Evolutionary conservation across 352 stramenopile species (phyloP).

Genomic region (Phytophthora europaea): DNA sequence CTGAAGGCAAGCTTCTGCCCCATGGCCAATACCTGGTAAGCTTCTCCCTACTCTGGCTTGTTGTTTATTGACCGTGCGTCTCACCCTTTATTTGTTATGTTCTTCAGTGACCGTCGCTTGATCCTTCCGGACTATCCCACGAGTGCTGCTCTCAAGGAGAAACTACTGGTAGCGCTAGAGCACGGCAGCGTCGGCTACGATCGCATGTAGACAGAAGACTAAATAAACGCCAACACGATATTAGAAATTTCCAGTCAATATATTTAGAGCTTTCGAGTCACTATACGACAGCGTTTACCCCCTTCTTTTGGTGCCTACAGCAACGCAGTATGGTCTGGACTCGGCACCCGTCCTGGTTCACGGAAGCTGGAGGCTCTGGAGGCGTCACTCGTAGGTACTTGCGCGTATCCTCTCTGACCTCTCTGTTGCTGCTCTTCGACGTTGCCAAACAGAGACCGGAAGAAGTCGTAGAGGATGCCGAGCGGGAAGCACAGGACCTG

Average conservation of each 20-base stretch:
- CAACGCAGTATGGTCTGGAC: slow-evolving; percentile 54
- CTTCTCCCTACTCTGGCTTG: not conserved
- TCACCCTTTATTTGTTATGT: slow-evolving; percentile 18
- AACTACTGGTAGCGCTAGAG: slow-evolving; percentile 67
- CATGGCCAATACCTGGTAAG: slow-evolving; percentile 83
- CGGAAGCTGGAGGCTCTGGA: slow-evolving; percentile 51
- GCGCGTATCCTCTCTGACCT: slow-evolving; percentile 57
- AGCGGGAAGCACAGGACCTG: slow-evolving; percentile 78
- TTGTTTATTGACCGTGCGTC: slow-evolving; percentile 2
- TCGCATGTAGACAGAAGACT: slow-evolving; percentile 61
- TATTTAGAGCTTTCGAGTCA: not conserved
- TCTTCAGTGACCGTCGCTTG: slow-evolving; percentile 68
- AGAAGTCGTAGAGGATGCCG: slow-evolving; percentile 73
- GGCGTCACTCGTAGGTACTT: slow-evolving; percentile 39
- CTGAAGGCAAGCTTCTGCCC: slow-evolving; percentile 63
- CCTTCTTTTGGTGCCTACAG: slow-evolving; percentile 30
- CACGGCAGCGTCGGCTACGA: slow-evolving; percentile 80
- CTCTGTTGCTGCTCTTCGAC: slow-evolving; percentile 34
- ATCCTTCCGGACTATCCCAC: slow-evolving; percentile 77
- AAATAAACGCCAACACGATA: slow-evolving; percentile 11
- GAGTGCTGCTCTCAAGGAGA: slow-evolving; percentile 60
- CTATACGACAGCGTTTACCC: no score
- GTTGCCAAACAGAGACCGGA: slow-evolving; percentile 69
- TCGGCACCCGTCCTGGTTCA: slow-evolving; percentile 62
- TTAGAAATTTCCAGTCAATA: no score